Evolutionary conservation across 108 stramenopile genomes (phyloP).

Genomic region (Nitzschia sp.): DNA sequence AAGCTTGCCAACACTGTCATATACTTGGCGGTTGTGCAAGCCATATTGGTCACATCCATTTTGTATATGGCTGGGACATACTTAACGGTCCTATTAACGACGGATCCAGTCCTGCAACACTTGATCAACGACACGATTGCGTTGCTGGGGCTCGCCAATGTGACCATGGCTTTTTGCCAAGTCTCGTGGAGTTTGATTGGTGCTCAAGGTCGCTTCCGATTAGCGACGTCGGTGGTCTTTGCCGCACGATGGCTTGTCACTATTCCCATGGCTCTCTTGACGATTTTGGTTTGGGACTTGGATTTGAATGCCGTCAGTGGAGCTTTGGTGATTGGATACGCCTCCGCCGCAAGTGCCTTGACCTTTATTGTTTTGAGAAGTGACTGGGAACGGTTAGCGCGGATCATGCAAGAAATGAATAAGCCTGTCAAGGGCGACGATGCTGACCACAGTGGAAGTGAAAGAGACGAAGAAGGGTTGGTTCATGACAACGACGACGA

Average conservation of each 20-base stretch:
- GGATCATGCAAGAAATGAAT: conserved; percentile 34
- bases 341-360: conserved; percentile 41
- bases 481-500: conserved; percentile 4
- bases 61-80: conserved; percentile 46
- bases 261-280: conserved; percentile 58
- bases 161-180: conserved; percentile 61
- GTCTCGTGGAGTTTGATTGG: conserved; percentile 69
- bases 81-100: conserved; percentile 51
- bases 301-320: conserved; percentile 49
- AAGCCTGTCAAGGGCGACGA: background rate
- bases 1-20: conserved; percentile 57
- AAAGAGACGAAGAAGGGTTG: background rate
- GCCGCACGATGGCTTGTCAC: conserved; percentile 54
- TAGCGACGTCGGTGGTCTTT: conserved; percentile 55
- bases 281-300: conserved; percentile 37
- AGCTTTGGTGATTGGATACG: conserved; percentile 57
- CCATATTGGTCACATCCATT: conserved; percentile 51
- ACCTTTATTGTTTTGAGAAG: conserved; percentile 39
- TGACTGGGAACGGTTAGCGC: conserved; percentile 56
- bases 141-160: conserved; percentile 67
- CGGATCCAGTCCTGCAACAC: conserved; percentile 61
- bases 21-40: conserved; percentile 42
- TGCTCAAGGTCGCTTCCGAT: conserved; percentile 57
- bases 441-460: background rate
- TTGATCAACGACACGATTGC: conserved; percentile 61